Base-by-base conservation (phyloP, 257 asterid species). In the Paulownia fortunei region DNA sequence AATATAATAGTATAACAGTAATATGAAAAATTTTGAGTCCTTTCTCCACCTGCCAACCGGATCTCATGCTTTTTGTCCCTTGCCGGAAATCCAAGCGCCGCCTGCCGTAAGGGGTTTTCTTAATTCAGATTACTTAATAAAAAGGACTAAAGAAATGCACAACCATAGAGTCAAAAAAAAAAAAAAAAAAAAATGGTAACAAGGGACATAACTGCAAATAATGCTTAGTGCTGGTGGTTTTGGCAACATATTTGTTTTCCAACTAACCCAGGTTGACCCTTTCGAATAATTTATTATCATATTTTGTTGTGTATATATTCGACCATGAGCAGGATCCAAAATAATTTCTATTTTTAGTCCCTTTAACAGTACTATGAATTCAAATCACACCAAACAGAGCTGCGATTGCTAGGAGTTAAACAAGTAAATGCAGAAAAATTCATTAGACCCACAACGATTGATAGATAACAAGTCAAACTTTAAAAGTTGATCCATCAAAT, bases 51-150 rank as follows among this genome's bases (percentile, higher is more conserved):
- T 80, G 82, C 84, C 78, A 79, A 82, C 87, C 85, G 75, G 86
- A 86, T 88, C 84, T 88, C 86, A 77, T 84, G 91, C 85, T 79
- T 86, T 84, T 82, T 82, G 89, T 88, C 90, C 87, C 86, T 78
- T 74, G 88, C 92, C 83, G 80, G 87, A 88, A 86, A 83, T 86
- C 82, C 89, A 87, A 88, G 92, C 80, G 41, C 60, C 80, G 79
- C 83, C 82, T 83, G 85, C 82, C 85, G 80, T 81, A 49, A 72
- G 77, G 83, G 74, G 30, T 67, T 74, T 56, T 37, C 56, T 72
- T 59, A 1, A 52, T 67, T 71, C 47, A 51, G 55, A 69, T 76
- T 78, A 59, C 52, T 27, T 34, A 63, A 47, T 56, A 30, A 19
- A n/a, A 21, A 75, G 16, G 52, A 44, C 3, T 30, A 59, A 41